Base-by-base conservation (phyloP, 225 moss, liverwort and hornwort species). In the Marchantia polymorpha region DNA sequence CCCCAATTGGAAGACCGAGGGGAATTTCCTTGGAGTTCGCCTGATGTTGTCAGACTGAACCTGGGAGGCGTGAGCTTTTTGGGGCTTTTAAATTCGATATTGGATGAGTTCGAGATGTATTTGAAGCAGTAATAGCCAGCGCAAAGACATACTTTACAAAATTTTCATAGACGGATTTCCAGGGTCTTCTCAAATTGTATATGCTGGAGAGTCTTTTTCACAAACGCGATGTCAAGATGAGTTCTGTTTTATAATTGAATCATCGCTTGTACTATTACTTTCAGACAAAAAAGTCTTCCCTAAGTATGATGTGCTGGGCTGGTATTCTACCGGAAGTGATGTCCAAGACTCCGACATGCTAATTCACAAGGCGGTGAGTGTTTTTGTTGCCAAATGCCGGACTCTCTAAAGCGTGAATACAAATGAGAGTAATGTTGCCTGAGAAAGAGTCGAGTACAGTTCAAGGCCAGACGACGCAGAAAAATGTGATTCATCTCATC, bases 271-370 rank as follows among this genome's bases (percentile, higher is more conserved):
- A 10, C 23, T 15, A 66, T 65, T 76, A 10, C 12, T 48, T 85
- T 53, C 88, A 96, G 96, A 97, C 81, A 97, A 97, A 83, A 97
- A 97, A 84, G 96, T 97, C n/a, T 97, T 97, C 48, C 96, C 96
- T 3, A 93, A 97, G 78, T 94, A 97, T 66, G 96, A 97, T 84
- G 93, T 97, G 26, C 76, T 97, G 83, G 96, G 96, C 78, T 97
- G 96, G 96, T 97, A 97, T 80, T 94, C 96, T 51, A 97, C 93
- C 48, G 96, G 96, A 71, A 93, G 92, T 83, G 93, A 97, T 86
- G 91, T 97, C 59, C 92, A 97, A 78, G 96, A 97, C 81, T 89
- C 91, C 31, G 96, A 97, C 83, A 97, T 97, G 94, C 96, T 89
- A 52, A 90, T 97, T 77, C 96, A 97, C 63, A 97, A 97, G 85